Base-by-base conservation (phyloP, 352 stramenopile species). In the Phytophthora vignae region DNA sequence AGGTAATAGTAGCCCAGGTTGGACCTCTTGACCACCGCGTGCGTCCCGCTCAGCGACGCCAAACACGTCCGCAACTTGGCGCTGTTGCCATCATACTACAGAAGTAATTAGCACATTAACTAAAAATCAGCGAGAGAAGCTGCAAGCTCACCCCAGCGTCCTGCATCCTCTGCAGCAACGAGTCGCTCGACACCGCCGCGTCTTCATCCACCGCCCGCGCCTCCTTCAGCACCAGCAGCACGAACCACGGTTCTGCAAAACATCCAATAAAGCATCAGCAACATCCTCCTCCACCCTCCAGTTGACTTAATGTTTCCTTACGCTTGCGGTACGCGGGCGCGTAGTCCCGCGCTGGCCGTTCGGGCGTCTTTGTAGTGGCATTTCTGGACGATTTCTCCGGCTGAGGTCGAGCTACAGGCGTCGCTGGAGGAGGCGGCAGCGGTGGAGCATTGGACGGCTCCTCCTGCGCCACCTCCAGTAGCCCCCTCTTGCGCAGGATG, bases 231-330 rank as follows among this genome's bases (percentile, higher is more conserved):
- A 52, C 84, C 31, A 88, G 44, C 36, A 96, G 64, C 53, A 94
- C 80, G 27, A 84, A 93, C 90, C 90, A 96, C 29, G 90, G 87
- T 67, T 94, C 90, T 96, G 58, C 11, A 42, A 17, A 49, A 54
- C 27, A 59, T 17, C 25, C 7, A 53, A 17, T 27, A 53, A 22
- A 49, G 5, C 42, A 22, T 25, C 17, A 55, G 22, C 40, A 49
- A 31, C 50, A 60, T 40, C 49, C 1, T 55, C 2, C 17, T 57
- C 42, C 25, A 29, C 25, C 22, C 38, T 17, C 15, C 14, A 44
- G 15, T 44, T 44, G 1, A 44, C 12, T 2, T n/a, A n/a, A n/a
- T n/a, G 33, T 48, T 14, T n/a, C 56, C 76, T 27, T 78, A 95
- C 88, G 85, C 59, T 94, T 95, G 29, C 75, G 68, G 27, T 87